Evolutionary conservation across 192 early-diverging fungal species (phyloP).

Genomic region (Geranomyces michiganensis): DNA sequence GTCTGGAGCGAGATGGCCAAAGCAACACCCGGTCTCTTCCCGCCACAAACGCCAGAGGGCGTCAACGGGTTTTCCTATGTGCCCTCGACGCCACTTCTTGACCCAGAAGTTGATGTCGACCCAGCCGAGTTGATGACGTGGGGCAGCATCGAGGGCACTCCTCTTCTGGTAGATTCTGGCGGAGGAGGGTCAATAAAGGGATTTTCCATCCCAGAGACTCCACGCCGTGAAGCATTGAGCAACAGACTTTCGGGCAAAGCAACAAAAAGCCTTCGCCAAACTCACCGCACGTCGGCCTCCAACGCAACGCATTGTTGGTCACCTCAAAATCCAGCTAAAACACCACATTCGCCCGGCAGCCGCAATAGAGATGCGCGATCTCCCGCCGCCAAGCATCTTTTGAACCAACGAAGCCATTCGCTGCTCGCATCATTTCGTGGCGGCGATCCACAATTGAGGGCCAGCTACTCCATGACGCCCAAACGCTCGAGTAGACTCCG

Average conservation of each 20-base stretch:
- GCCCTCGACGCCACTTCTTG: constrained; percentile 66
- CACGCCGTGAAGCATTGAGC: constrained; percentile 52
- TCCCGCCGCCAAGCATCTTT: constrained; percentile 10
- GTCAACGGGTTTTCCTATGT: constrained; percentile 67
- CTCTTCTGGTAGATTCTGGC: constrained; percentile 63
- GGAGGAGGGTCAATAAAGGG: constrained; percentile 37
- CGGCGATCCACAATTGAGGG: constrained; percentile 14
- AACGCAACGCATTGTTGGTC: too few relatives aligned
- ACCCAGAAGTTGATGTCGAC: constrained; percentile 64
- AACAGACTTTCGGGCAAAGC: constrained; percentile 19
- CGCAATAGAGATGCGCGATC: background rate
- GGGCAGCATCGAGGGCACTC: constrained; percentile 82
- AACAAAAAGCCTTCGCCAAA: background rate
- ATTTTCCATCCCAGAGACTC: constrained; percentile 65
- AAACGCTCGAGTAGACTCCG: background rate
- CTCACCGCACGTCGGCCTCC: too few relatives aligned
- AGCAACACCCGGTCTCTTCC: constrained; percentile 59
- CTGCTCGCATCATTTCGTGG: background rate
- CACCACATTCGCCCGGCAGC: too few relatives aligned
- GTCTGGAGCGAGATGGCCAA: constrained; percentile 51
- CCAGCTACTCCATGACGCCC: constrained; percentile 18
- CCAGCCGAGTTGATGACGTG: constrained; percentile 79
- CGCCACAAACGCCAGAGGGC: constrained; percentile 14
- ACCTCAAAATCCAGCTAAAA: too few relatives aligned
- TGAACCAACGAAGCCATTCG: background rate